Evolutionary conservation across 345 rosid species (phyloP).

Genomic region (Eucalyptus erythrocorys): DNA sequence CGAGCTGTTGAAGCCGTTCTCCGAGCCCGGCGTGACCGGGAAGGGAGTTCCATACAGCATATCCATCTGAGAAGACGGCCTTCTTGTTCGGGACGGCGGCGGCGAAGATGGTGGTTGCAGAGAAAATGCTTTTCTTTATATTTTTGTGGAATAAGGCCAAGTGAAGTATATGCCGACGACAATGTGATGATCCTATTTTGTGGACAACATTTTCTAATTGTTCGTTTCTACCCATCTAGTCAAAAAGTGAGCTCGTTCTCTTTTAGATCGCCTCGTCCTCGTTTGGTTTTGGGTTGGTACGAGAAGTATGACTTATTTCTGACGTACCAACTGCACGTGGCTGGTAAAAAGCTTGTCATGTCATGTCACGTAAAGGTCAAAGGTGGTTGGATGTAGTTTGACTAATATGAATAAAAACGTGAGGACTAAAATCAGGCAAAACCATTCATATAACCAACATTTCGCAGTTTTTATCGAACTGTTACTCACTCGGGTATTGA

Average conservation of each 20-base stretch:
- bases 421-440: not conserved
- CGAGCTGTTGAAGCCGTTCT: constrained; percentile 35
- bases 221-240: not conserved
- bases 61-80: constrained; percentile 5
- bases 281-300: too few relatives aligned
- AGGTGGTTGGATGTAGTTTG: not conserved
- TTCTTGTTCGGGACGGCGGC: not conserved
- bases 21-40: constrained; percentile 34
- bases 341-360: not conserved
- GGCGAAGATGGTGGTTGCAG: not conserved
- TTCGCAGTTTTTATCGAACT: not conserved
- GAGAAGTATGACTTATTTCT: not conserved
- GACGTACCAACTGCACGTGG: not conserved
- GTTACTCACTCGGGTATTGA: not conserved
- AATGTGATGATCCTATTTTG: not conserved
- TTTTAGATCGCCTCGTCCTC: too few relatives aligned
- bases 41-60: constrained; percentile 39
- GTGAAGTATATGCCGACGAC: not conserved
- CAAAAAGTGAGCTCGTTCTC: too few relatives aligned
- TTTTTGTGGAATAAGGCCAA: not conserved
- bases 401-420: not conserved
- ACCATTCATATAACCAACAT: not conserved
- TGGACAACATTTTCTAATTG: not conserved
- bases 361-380: not conserved
- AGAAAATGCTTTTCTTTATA: not conserved